Conservation (phyloP, 345 rosid species). For the Iberis pinnata region DNA sequence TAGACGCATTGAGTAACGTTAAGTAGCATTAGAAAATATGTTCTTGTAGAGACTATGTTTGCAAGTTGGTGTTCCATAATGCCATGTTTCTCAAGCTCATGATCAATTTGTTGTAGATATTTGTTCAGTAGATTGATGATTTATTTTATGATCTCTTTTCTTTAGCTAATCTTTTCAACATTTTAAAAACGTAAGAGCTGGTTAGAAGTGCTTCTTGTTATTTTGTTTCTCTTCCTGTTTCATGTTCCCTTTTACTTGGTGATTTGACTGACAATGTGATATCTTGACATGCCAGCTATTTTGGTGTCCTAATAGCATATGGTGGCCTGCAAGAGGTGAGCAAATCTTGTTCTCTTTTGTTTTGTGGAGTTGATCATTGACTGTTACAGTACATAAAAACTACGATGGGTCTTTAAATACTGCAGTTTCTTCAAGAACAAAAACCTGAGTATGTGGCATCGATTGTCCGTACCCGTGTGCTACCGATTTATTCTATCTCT, state of each 20-base stretch:
- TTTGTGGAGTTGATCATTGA: slow-evolving; percentile 8
- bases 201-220: slow-evolving; percentile 12
- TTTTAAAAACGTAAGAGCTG: no score
- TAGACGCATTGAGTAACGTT: not conserved
- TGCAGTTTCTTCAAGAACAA: slow-evolving; percentile 72
- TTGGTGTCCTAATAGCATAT: slow-evolving; percentile 78
- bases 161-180: slow-evolving; percentile 9
- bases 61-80: slow-evolving; percentile 17
- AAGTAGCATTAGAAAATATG: slow-evolving; percentile 5
- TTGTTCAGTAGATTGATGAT: slow-evolving; percentile 7
- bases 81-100: slow-evolving; percentile 11
- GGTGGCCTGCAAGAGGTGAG: slow-evolving; percentile 90
- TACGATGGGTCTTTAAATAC: slow-evolving; percentile 9
- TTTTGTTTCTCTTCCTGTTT: not conserved
- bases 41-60: slow-evolving; percentile 7
- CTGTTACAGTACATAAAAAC: slow-evolving; percentile 5
- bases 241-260: slow-evolving; percentile 25
- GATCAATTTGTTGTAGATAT: slow-evolving; percentile 11
- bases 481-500: slow-evolving; percentile 51
- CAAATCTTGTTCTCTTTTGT: slow-evolving; percentile 19
- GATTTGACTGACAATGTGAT: slow-evolving; percentile 17
- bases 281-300: slow-evolving; percentile 48
- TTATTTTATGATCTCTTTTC: slow-evolving; percentile 6
- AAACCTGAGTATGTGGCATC: slow-evolving; percentile 44
- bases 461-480: slow-evolving; percentile 49